Conservation (phyloP, 192 early-diverging fungal genomes). For the Coemansia sp. region DNA sequence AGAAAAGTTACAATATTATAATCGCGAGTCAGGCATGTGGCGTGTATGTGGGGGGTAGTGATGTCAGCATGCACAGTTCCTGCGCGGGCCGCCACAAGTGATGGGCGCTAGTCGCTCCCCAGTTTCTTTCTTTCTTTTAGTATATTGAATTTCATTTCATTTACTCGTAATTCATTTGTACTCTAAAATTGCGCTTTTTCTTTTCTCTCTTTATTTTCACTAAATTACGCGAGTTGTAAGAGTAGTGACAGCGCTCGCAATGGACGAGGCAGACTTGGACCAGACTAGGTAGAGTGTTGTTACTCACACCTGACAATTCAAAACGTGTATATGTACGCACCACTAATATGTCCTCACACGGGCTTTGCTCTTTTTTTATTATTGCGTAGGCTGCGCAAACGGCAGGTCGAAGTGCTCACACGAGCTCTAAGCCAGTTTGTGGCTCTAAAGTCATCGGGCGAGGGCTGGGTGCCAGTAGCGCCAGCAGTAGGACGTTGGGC, state of each 20-base stretch:
- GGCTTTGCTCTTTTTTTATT: neutral
- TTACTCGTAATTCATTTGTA: neutral
- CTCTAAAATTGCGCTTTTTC: neutral
- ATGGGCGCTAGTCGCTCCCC: neutral
- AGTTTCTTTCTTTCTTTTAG: neutral
- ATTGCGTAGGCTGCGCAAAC: constrained; percentile 39
- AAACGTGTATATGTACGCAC: neutral
- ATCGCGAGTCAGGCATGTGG: neutral
- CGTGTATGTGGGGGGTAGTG: neutral
- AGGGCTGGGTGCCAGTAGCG: constrained; percentile 41
- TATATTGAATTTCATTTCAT: neutral
- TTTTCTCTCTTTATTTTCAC: neutral
- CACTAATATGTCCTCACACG: neutral
- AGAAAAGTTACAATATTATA: neutral
- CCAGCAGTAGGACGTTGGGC: constrained; percentile 12
- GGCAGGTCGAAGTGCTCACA: constrained; percentile 49
- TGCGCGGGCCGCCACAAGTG: neutral
- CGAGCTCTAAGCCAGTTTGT: constrained; percentile 54
- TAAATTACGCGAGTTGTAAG: neutral
- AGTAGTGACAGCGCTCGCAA: neutral
- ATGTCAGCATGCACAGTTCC: neutral
- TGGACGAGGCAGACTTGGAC: constrained; percentile 9
- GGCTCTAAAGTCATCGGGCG: constrained; percentile 43
- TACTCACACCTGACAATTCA: neutral
- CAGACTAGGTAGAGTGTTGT: neutral